phyloP scores from a whole-genome alignment of 768 basidiomycete species.

The Clitopilus hobsonii region DNA sequence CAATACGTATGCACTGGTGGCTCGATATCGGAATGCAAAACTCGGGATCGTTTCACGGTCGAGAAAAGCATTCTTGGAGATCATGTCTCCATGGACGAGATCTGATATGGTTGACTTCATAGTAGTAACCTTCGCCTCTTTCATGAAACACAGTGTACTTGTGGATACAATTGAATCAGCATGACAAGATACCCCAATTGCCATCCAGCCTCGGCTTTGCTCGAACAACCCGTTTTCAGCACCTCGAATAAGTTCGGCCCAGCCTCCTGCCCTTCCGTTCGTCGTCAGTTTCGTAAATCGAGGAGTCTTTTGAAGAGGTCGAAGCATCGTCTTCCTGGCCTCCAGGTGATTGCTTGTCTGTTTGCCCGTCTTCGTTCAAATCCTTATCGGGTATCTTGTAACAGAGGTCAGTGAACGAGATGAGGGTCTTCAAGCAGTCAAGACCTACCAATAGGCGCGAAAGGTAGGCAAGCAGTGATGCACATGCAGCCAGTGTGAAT shows the following conservation, averaged over 20 bases:
- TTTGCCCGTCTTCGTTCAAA: slow-evolving; percentile 7
- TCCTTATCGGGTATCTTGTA: slow-evolving; percentile 18
- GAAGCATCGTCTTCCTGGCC: slow-evolving; percentile 4
- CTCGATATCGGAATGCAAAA: slow-evolving; percentile 25
- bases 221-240: background rate
- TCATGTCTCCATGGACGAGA: slow-evolving; percentile 20
- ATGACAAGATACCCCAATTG: slow-evolving; percentile 7
- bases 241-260: background rate
- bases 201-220: too few species aligned
- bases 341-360: background rate
- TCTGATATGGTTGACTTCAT: slow-evolving; percentile 20
- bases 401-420: background rate
- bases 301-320: slow-evolving; percentile 3
- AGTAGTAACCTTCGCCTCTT: slow-evolving; percentile 23
- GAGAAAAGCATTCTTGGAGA: slow-evolving; percentile 24
- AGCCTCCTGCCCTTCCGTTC: slow-evolving; percentile 7
- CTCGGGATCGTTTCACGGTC: slow-evolving; percentile 27
- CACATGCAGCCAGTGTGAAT: slow-evolving; percentile 46
- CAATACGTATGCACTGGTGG: slow-evolving; percentile 19
- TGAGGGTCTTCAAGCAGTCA: too few species aligned
- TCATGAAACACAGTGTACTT: slow-evolving; percentile 16
- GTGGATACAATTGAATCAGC: slow-evolving; percentile 4
- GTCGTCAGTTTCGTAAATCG: slow-evolving; percentile 12
- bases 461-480: slow-evolving; percentile 46
- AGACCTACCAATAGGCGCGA: slow-evolving; percentile 45